Conservation (phyloP, 345 rosid species). For the Boechera retrofracta region DNA sequence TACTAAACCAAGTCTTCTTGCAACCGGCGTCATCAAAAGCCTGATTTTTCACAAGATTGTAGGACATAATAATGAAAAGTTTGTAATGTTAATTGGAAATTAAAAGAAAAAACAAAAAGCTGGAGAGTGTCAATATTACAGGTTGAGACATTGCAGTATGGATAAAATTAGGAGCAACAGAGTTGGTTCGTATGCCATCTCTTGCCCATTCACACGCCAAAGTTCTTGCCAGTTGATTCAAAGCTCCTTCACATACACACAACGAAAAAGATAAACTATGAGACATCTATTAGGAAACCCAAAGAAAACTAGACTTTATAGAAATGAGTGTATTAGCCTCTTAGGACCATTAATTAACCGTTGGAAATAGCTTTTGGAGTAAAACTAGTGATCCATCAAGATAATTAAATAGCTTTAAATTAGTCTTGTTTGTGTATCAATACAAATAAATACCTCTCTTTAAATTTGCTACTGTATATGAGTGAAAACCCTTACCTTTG, state of each 20-base stretch:
- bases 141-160: neutral
- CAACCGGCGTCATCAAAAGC: neutral
- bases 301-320: neutral
- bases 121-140: neutral
- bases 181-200: constrained; percentile 18
- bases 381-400: neutral
- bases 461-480: neutral
- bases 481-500: neutral
- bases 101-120: too few relatives aligned
- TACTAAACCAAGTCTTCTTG: neutral
- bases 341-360: neutral
- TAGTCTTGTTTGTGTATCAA: neutral
- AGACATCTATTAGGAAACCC: neutral
- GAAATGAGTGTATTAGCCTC: too few relatives aligned
- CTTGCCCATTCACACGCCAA: constrained; percentile 37
- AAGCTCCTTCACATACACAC: neutral
- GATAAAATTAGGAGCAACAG: constrained; percentile 30
- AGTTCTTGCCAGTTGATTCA: constrained; percentile 26
- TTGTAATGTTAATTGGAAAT: neutral
- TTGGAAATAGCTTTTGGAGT: neutral
- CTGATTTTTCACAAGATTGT: constrained; percentile 13
- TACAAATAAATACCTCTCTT: neutral
- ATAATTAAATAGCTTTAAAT: neutral
- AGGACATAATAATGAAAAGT: neutral
- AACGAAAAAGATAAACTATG: neutral